Conservation (phyloP, 257 asterid genomes). For the Solanum rostratum region DNA sequence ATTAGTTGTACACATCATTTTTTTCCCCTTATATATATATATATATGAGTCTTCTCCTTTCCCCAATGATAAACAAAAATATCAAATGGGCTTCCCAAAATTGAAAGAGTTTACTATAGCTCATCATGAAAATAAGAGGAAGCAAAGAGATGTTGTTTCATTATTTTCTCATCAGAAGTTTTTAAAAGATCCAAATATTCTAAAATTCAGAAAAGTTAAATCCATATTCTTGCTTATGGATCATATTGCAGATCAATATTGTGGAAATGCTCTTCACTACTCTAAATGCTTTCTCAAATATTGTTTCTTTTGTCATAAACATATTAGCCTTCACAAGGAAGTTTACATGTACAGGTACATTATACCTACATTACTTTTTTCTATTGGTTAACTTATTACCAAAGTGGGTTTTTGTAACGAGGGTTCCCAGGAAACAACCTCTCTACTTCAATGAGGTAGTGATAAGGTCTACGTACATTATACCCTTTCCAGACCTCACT, state of each 20-base stretch:
- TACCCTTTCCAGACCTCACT: no score
- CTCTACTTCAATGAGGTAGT: no score
- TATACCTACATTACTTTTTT: background rate
- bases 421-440: accelerated
- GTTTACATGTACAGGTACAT: slow-evolving; percentile 23
- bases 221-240: background rate
- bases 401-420: no score
- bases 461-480: no score
- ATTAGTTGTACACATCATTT: background rate
- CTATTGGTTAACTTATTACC: no score
- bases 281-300: slow-evolving; percentile 15
- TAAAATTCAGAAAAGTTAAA: background rate
- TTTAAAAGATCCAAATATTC: background rate
- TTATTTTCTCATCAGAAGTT: background rate
- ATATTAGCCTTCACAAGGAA: slow-evolving; percentile 18
- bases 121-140: background rate
- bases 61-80: background rate
- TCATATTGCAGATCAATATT: background rate
- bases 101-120: background rate
- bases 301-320: slow-evolving; percentile 14
- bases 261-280: background rate
- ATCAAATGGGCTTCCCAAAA: background rate
- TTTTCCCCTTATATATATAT: background rate
- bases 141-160: background rate
- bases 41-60: background rate